A percentile compares a stretch with the other conserved stretches of the same genome.
These are phyloP conservation scores for Neonectria faginata DNA, from an alignment of 2,329 filamentous ascomycete genomes.

Conservation along the genomic window DNA sequence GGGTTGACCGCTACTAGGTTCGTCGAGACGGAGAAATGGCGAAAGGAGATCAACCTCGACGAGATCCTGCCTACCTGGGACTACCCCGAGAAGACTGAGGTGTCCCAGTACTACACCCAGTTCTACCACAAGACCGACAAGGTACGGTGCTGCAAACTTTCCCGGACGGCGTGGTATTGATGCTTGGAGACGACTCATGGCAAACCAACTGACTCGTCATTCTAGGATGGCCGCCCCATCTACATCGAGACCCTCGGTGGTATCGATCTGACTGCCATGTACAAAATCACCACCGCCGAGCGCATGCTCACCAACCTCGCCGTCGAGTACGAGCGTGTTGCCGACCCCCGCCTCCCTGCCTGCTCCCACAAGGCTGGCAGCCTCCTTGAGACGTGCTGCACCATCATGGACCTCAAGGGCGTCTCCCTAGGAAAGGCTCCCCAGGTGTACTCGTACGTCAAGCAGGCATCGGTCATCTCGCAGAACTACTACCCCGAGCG, in stretches of 20 bases:
- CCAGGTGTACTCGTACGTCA: constrained; percentile 89
- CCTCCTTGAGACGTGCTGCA: constrained; percentile 97
- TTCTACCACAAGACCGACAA: constrained; percentile 99
- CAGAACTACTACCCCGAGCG: constrained; percentile 99
- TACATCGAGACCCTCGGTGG: constrained; percentile 98
- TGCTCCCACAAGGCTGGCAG: constrained; percentile 92
- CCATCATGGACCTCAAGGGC: constrained; percentile 97
- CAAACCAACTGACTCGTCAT: constrained; percentile 30
- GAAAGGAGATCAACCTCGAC: constrained; percentile 86
- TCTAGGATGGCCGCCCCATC: constrained; percentile 90
- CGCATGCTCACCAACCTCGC: constrained; percentile 98
- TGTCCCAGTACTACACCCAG: constrained; percentile 95
- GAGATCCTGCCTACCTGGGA: constrained; percentile 83
- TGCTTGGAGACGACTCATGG: constrained; percentile 11
- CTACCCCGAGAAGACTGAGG: constrained; percentile 84
- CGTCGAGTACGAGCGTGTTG: constrained; percentile 96
- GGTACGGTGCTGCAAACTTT: constrained; percentile 55
- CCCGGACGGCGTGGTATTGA: constrained; percentile 6
- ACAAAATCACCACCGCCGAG: constrained; percentile 91
- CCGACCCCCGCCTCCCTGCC: constrained; percentile 91
- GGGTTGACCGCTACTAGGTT: constrained; percentile 73
- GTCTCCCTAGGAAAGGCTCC: constrained; percentile 85
- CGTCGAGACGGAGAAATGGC: constrained; percentile 89
- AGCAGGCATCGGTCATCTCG: constrained; percentile 85
- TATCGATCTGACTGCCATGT: constrained; percentile 89